Evolutionary conservation across 179 eudicot genomes (phyloP).

Genomic region (Spinacia oleracea): DNA sequence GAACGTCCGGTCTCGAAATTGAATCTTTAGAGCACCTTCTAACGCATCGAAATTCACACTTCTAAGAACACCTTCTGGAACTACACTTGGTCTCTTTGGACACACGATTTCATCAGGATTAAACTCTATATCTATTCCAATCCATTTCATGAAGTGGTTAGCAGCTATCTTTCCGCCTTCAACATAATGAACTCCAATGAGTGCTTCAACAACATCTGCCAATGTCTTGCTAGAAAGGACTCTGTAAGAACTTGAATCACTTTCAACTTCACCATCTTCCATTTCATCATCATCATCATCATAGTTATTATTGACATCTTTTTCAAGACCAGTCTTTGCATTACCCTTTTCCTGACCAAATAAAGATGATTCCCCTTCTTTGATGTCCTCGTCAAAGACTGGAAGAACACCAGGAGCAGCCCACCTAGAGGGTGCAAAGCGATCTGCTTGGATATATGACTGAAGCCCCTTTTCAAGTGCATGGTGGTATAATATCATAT

Average conservation of each 20-base stretch:
- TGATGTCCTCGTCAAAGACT: conserved; percentile 90
- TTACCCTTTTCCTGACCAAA: conserved; percentile 47
- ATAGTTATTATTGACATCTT: conserved; percentile 36
- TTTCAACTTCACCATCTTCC: conserved; percentile 98
- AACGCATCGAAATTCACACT: conserved; percentile 71
- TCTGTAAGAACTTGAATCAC: conserved; percentile 88
- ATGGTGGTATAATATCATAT: conserved; percentile 83
- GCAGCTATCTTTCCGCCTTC: conserved; percentile 94
- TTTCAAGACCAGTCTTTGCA: conserved; percentile 33
- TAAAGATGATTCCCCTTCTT: conserved; percentile 67
- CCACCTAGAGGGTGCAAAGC: conserved; percentile 99
- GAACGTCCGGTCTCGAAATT: conserved; percentile 61
- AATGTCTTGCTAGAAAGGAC: conserved; percentile 97
- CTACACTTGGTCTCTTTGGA: conserved; percentile 47
- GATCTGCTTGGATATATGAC: conserved; percentile 94
- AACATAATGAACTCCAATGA: conserved; percentile 93
- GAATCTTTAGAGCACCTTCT: conserved; percentile 67
- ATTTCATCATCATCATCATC: conserved; percentile 66
- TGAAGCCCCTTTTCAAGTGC: conserved; percentile 88
- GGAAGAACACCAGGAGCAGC: conserved; percentile 99
- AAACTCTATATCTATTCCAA: conserved; percentile 84
- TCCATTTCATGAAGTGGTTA: conserved; percentile 97
- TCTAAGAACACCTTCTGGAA: conserved; percentile 70
- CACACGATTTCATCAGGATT: conserved; percentile 57
- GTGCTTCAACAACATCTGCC: conserved; percentile 98